phyloP scores from a whole-genome alignment of 768 basidiomycete species.

The Lactarius tabidus region DNA sequence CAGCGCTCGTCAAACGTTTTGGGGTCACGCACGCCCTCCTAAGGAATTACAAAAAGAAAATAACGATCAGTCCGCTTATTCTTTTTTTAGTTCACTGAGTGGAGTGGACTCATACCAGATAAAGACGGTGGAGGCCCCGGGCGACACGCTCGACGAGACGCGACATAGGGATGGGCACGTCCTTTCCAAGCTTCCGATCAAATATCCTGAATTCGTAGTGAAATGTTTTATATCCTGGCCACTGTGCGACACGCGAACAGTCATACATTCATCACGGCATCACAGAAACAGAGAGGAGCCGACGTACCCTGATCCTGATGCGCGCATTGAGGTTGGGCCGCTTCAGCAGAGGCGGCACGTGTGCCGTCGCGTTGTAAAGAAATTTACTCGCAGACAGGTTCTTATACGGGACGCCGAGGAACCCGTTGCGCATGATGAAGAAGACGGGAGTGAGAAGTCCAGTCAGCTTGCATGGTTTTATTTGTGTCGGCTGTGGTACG shows the following conservation, averaged over 20 bases:
- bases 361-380: neutral
- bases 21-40: neutral
- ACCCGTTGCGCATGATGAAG: slow-evolving; percentile 8
- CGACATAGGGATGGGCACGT: slow-evolving; percentile 1
- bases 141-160: neutral
- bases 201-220: slow-evolving; percentile 16
- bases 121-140: neutral
- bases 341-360: neutral
- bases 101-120: neutral
- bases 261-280: neutral
- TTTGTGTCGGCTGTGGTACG: slow-evolving; percentile 15
- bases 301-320: slow-evolving; percentile 2
- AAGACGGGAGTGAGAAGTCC: slow-evolving; percentile 2
- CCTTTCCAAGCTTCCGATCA: neutral
- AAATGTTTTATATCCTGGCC: slow-evolving; percentile 13
- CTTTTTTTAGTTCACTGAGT: neutral
- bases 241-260: neutral
- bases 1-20: neutral
- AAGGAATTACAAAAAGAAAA: neutral
- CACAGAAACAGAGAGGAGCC: neutral
- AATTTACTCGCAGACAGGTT: neutral
- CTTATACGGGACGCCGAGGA: slow-evolving; percentile 12
- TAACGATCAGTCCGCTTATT: neutral
- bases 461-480: neutral
- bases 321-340: slow-evolving; percentile 8